Conservation (phyloP, 1,284 basidiomycete genomes). For the Testicularia cyperi region DNA sequence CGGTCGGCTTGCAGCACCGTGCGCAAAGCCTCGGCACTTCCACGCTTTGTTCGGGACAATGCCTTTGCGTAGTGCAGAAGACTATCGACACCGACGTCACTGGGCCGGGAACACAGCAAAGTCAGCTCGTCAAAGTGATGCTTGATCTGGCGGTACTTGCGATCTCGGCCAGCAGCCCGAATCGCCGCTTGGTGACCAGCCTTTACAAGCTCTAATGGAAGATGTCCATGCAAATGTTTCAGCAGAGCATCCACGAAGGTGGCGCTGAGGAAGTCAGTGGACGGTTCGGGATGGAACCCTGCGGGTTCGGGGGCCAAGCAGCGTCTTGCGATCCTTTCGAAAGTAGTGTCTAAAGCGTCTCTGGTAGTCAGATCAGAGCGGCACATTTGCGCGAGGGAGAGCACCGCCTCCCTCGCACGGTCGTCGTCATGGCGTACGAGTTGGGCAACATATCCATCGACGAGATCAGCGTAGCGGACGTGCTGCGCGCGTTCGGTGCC, state of each 20-base stretch:
- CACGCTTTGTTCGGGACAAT: slow-evolving; percentile 7
- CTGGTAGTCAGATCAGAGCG: no score
- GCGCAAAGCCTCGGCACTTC: slow-evolving; percentile 6
- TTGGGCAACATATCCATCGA: neutral
- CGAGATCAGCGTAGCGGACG: neutral
- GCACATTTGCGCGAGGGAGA: no score
- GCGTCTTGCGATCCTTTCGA: no score
- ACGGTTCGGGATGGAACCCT: no score
- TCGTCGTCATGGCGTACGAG: neutral
- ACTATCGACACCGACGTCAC: slow-evolving; percentile 3
- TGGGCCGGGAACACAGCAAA: slow-evolving; percentile 2
- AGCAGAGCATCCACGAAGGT: no score
- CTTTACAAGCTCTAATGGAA: no score
- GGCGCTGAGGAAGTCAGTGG: no score
- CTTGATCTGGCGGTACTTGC: slow-evolving; percentile 3
- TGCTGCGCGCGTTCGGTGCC: neutral
- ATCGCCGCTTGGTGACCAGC: slow-evolving; percentile 12
- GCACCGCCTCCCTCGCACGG: neutral
- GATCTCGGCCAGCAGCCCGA: slow-evolving; percentile 7
- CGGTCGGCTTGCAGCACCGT: slow-evolving; percentile 9
- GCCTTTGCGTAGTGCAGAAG: slow-evolving; percentile 13
- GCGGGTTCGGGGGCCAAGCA: no score
- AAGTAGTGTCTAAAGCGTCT: no score
- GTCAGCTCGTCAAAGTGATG: slow-evolving; percentile 5
- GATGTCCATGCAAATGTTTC: no score